Evolutionary conservation across 331 rosid genomes (phyloP).

Genomic region (Telfairia occidentalis): DNA sequence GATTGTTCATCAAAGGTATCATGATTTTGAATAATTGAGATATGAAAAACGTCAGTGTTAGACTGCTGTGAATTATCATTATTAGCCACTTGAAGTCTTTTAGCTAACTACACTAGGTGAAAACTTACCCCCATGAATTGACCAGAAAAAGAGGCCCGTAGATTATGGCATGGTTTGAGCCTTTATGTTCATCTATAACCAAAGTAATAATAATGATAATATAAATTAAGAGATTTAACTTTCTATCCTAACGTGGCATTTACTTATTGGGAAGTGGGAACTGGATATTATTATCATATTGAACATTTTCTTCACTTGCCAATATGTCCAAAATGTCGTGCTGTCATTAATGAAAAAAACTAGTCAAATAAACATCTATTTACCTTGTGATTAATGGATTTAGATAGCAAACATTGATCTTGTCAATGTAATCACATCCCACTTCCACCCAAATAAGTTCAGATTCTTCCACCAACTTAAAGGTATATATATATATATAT

Average conservation of each 20-base stretch:
- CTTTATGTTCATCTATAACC: too few relatives aligned
- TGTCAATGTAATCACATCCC: too few relatives aligned
- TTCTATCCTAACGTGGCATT: background rate
- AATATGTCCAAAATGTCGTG: background rate
- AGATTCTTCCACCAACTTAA: background rate
- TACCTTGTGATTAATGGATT: background rate
- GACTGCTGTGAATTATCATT: background rate
- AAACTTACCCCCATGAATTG: background rate
- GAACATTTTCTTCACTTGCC: background rate
- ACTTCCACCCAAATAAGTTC: background rate
- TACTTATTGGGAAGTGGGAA: background rate
- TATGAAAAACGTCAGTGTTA: background rate
- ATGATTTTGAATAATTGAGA: background rate
- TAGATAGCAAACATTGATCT: background rate
- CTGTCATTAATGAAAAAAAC: background rate
- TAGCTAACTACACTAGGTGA: background rate
- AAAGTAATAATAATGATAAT: background rate
- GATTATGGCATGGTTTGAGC: background rate
- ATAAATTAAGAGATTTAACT: background rate
- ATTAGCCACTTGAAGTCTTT: background rate
- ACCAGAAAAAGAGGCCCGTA: background rate
- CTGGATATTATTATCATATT: background rate
- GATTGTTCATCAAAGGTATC: background rate
- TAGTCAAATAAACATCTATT: background rate
- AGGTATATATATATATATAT: too few relatives aligned